Base-by-base conservation (phyloP, 352 stramenopile species). In the Thalassiosira ordinaria region DNA sequence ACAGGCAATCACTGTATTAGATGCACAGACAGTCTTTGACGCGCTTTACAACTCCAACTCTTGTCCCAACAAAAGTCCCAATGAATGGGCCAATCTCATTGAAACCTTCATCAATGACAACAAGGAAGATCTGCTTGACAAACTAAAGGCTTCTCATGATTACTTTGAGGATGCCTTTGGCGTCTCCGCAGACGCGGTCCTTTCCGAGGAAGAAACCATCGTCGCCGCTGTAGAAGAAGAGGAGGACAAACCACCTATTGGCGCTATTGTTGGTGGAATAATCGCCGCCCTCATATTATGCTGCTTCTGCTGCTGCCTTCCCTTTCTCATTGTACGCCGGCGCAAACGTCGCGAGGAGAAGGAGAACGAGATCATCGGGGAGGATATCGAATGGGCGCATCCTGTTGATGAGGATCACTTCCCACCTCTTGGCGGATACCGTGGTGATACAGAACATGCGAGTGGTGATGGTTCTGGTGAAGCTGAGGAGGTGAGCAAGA, bases 81-180 rank as follows among this genome's bases (percentile, higher is more conserved):
- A 74, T 16, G 64, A 74, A 35, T 29, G 64, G 9, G 64, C 64
- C 29, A 26, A 20, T 5, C 22, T 64, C 1, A 39, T 64, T 39
- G 64, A 74, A 61, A 20, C 1, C 1, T 64, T 65, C 33, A 66
- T 75, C 31, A 67, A 75, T 41, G 53, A 55, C 20, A 62, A 67
- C 24, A 47, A 37, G 14, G 53, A 66, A 18, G 66, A 75, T 20
- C 57, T 75, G 0, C 11, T 67, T 2, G 18, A 53, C 14, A 53
- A 41, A 18, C 29, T 75, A 8, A 66, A 67, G 49, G 63, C 41
- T 1, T 44, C 41, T 11, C 14, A 59, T n/a, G 66, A 26, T 59
- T 75, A 57, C 18, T 67, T 75, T 39, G 20, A 29, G 2, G 55
- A 75, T 20, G 49, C 37, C 2, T 59, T 75, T 53, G 66, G 52